Base-by-base conservation (phyloP, 352 stramenopile species). In the Detonula confervacea region DNA sequence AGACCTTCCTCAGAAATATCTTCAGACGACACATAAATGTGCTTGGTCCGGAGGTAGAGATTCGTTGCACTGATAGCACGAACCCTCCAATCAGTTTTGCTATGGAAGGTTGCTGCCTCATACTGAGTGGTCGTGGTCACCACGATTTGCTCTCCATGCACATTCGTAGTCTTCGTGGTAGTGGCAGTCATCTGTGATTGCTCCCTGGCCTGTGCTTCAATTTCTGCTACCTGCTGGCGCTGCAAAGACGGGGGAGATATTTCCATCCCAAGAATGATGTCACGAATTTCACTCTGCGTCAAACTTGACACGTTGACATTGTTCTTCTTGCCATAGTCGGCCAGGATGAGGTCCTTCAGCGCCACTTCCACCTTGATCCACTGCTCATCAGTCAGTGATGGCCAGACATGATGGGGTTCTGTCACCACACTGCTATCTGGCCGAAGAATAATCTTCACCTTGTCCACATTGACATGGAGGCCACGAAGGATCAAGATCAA, bases 261-360 rank as follows among this genome's bases (percentile, higher is more conserved):
- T 87, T 99, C 97, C 97, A 99, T 99, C 70, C 98, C 98, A 30
- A 99, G 84, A 86, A 99, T 99, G 77, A 99, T 99, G 81, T 99
- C 98, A 62, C 98, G 95, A 60, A 99, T 99, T 87, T 99, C 98
- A 52, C 95, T 98, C 79, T 99, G 97, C 1, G 98, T 99, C 70
- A 99, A 90, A 59, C 97, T 99, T 16, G 96, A 97, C 7, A 99
- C 97, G 87, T 99, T 99, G 29, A 99, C 97, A 82, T 99, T 99
- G 90, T 99, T 99, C 86, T 99, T 99, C 90, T 99, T 99, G 66
- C 97, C 97, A 78, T 99, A 99, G 84, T 99, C 97, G 22, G 95
- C 97, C 54, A 99, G 87, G 68, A 99, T 99, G 33, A 99, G 84
- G 77, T 99, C 97, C 89, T 99, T 99, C 4, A 99, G 83, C 49